Percentiles rank a stretch among this genome's conserved stretches.
Evolutionary conservation across 306 rosid genomes (phyloP).

Genomic region (Lathyrus tuberosus): DNA sequence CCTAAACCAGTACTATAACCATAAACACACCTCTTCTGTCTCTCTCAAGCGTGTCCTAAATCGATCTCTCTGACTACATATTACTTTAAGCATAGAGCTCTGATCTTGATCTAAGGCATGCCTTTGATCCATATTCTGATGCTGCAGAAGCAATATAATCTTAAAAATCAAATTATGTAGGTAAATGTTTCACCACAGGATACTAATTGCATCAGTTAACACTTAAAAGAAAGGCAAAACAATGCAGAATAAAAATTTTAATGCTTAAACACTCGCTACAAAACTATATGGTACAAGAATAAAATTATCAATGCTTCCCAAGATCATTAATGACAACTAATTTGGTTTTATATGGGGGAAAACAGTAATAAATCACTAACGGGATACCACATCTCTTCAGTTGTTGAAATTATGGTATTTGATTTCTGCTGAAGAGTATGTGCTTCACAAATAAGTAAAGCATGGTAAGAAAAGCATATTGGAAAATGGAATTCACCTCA

Average conservation of each 20-base stretch:
- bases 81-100: slow-evolving; percentile 98
- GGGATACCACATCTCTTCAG: slow-evolving; percentile 10
- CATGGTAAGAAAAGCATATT: slow-evolving; percentile 28
- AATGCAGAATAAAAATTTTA: slow-evolving; percentile 14
- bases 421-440: slow-evolving; percentile 10
- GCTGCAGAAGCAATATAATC: slow-evolving; percentile 38
- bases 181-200: slow-evolving; percentile 3
- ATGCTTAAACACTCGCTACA: slow-evolving; percentile 12
- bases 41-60: slow-evolving; percentile 90
- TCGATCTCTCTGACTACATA: slow-evolving; percentile 94
- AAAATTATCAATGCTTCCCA: slow-evolving; percentile 22
- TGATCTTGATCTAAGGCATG: slow-evolving; percentile 79
- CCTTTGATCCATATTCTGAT: slow-evolving; percentile 73
- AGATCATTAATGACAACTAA: slow-evolving; percentile 1
- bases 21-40: slow-evolving; percentile 83
- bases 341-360: background rate
- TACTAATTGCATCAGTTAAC: slow-evolving; percentile 2
- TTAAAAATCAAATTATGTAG: slow-evolving; percentile 31
- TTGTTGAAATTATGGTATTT: slow-evolving; percentile 33
- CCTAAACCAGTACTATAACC: slow-evolving; percentile 5
- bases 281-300: slow-evolving; percentile 4
- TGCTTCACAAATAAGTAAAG: slow-evolving; percentile 27
- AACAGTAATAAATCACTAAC: slow-evolving; percentile 17
- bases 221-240: slow-evolving; percentile 6
- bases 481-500: slow-evolving; percentile 61